Evolutionary conservation across 345 rosid genomes (phyloP), one percentile per base, ranked within the genome.

Genomic region (Ceriops tagal): DNA sequence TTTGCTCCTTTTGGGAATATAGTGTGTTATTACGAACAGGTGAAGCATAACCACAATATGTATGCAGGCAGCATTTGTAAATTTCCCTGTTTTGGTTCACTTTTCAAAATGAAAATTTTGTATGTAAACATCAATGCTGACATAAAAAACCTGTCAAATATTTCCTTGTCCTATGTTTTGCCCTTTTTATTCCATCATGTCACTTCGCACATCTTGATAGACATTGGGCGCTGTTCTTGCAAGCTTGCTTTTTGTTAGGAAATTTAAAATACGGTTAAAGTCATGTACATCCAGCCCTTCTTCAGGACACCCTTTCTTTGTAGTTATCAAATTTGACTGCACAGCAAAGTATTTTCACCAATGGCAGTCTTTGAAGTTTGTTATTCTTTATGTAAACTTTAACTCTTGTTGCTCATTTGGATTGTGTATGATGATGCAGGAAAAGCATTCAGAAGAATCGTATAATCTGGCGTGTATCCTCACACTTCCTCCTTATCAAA

Each of bases 391-490:
- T 10, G 16, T 28, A 65, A 71, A 37, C 49, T 53, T 27, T 11
- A 21, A 63, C 26, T 20, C 2, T 28, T 8, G 27, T 34, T 24
- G 22, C 56, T 56, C 35, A 64, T 3, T 61, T 1, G 37, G 52
- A 26, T 7, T 37, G 35, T 22, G 28, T 64, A 21, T 34, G 64
- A 9, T 64, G 67, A 66, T 83, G 75, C 92, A 92, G 98, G 99
- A 92, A 81, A 95, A 92, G 71, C 99, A 95, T 77, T 95, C 99
- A 0, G 98, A 95, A 79, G 99, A 95, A 78, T 87, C 99, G 13
- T 95, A 88, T 81, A 95, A 95, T 83, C 80, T 95, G 84, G 99
- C 99, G 52, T 92, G 98, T 77, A 95, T 95, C 71, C 91, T 91
- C 68, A 93, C 98, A 0, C 96, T 93, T 75, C 98, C 98, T 69